A percentile compares a stretch with the other conserved stretches of the same genome.
Conservation (phyloP, 192 early-diverging fungal species). For the Neocallimastix lanati region DNA sequence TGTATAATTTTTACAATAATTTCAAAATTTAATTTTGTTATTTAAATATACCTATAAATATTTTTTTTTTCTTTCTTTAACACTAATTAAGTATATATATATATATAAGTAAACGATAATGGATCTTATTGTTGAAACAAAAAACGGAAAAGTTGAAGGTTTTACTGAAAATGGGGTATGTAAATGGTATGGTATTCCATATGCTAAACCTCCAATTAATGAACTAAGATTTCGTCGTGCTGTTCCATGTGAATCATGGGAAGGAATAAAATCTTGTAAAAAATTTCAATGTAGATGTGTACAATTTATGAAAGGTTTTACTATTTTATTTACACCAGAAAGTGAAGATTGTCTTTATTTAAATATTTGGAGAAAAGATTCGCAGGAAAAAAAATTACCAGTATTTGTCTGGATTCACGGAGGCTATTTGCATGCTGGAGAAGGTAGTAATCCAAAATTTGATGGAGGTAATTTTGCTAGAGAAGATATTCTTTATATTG, state of each 20-base stretch:
- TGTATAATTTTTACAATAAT: no score
- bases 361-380: conserved; percentile 6
- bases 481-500: background rate
- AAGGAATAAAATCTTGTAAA: background rate
- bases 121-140: background rate
- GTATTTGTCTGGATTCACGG: background rate
- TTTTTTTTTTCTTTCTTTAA: no score
- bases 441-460: background rate
- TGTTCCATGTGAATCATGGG: background rate
- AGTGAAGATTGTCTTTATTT: conserved; percentile 19
- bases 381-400: background rate
- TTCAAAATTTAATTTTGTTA: no score
- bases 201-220: background rate
- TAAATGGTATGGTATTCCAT: background rate
- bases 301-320: background rate
- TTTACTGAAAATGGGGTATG: background rate
- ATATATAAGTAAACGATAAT: no score
- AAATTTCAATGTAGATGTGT: background rate
- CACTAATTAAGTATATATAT: no score
- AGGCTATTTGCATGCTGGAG: background rate
- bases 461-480: background rate
- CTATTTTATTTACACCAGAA: background rate
- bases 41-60: no score
- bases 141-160: background rate
- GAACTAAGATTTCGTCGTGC: background rate